phyloP scores from a whole-genome alignment of 495 filamentous ascomycete species.

The Haplographium delicatum region DNA sequence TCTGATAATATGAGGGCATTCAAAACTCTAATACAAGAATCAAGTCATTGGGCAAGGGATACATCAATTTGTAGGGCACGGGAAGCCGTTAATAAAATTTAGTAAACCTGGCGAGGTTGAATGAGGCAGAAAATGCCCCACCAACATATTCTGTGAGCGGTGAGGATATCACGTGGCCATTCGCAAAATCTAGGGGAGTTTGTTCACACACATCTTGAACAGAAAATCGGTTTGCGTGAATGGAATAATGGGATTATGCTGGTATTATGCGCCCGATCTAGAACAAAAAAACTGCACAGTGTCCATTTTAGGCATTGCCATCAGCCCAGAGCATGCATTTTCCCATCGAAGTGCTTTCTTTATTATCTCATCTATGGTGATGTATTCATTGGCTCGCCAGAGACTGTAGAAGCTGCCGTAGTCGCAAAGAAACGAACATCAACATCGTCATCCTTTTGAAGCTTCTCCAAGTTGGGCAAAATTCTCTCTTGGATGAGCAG shows the following conservation, averaged over 20 bases:
- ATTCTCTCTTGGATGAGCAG: constrained; percentile 84
- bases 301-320: constrained; percentile 8
- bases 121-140: constrained; percentile 5
- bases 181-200: too few relatives aligned
- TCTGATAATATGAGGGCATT: too few relatives aligned
- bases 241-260: constrained; percentile 17
- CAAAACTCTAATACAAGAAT: too few relatives aligned
- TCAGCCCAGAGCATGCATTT: constrained; percentile 19
- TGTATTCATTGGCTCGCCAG: constrained; percentile 53
- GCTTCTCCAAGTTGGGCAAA: constrained; percentile 85
- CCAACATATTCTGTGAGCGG: constrained; percentile 1
- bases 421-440: constrained; percentile 94
- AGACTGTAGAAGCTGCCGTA: constrained; percentile 39
- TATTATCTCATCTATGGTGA: constrained; percentile 44
- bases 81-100: neutral
- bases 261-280: constrained; percentile 26
- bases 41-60: too few relatives aligned
- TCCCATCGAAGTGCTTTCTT: constrained; percentile 22
- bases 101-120: neutral
- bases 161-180: neutral
- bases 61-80: neutral
- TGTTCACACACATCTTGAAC: too few relatives aligned
- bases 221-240: too few relatives aligned
- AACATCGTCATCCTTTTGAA: constrained; percentile 94
- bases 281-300: constrained; percentile 18